Evolutionary conservation across 129 eudicot genomes (phyloP).

Genomic region (Arctium minus): DNA sequence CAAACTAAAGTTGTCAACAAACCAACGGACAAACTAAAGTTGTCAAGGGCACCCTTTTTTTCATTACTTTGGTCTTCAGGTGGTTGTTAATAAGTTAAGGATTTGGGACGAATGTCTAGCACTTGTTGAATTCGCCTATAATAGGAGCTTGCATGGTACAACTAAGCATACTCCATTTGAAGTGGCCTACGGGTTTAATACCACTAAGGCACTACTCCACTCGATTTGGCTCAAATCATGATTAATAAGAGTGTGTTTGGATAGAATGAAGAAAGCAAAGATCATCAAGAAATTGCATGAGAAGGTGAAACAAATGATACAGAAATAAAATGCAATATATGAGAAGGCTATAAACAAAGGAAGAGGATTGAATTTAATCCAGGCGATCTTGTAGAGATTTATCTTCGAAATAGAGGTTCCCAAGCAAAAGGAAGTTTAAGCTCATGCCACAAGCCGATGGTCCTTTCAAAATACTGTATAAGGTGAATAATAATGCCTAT

Average conservation of each 20-base stretch:
- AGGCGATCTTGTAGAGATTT: neutral
- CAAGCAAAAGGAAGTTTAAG: neutral
- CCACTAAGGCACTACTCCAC: neutral
- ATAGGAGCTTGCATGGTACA: neutral
- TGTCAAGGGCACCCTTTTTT: neutral
- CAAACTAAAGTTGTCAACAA: neutral
- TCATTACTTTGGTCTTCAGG: neutral
- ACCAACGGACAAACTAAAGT: neutral
- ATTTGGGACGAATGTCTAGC: neutral
- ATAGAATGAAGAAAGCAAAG: neutral
- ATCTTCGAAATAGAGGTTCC: neutral
- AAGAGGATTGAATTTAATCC: neutral
- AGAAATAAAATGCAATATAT: neutral
- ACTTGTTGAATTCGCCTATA: neutral
- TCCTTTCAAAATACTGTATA: neutral
- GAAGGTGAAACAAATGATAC: neutral
- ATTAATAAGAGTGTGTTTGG: neutral
- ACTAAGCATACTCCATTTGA: neutral
- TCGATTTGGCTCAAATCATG: neutral
- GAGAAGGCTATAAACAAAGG: neutral
- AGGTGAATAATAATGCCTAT: neutral
- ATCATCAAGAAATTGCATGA: neutral
- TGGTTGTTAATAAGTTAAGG: neutral
- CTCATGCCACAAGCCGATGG: neutral
- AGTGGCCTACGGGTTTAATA: neutral